Base-by-base conservation (phyloP, 2,329 filamentous ascomycete genomes). In the Diaporthe nobilis region DNA sequence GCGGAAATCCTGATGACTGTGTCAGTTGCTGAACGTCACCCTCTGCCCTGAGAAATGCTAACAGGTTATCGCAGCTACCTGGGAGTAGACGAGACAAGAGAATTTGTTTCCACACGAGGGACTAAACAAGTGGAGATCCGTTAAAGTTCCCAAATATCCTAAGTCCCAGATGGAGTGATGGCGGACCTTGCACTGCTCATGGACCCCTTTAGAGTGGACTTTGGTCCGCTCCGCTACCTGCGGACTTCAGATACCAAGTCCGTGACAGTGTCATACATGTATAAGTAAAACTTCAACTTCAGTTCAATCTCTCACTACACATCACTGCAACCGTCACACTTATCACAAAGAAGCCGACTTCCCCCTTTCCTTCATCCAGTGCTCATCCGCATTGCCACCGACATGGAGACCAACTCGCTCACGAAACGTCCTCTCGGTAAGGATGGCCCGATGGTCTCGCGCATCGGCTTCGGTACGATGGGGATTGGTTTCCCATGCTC, bases 381-480 rank as follows among this genome's bases (percentile, higher is more conserved):
- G 4, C 4, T 42, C 60, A 44, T n/a, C 6, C 13, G 2, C 12
- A 44, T 31, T 15, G 4, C 8, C 25, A 47, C 22, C 10, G 12
- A 39, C 34, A 68, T 68, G 65, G 22, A 37, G 47, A 42, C 22
- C 8, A 28, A 39, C 2, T 39, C 47, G 49, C 3, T 15, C 4
- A 68, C 34, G 9, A 51, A 53, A n/a, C 31, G 47, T 5, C 65
- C 47, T 80, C 73, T 82, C 2, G 81, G 81, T 20, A 78, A 77
- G 44, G 31, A 77, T 39, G 80, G 81, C 2, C 80, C 80, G 17
- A 39, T 72, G 7, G 77, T 82, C 20, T 78, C 81, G 3, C 76
- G 67, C 15, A 74, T 81, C 17, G 81, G 81, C 4, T 79, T 82
- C 28, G 81, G 81, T 12, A 68, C 81, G 58, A 81, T 82, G 80